Evolutionary conservation across 768 basidiomycete genomes (phyloP), one percentile per base, ranked within the genome.

Genomic region (Mycena sanguinolenta): DNA sequence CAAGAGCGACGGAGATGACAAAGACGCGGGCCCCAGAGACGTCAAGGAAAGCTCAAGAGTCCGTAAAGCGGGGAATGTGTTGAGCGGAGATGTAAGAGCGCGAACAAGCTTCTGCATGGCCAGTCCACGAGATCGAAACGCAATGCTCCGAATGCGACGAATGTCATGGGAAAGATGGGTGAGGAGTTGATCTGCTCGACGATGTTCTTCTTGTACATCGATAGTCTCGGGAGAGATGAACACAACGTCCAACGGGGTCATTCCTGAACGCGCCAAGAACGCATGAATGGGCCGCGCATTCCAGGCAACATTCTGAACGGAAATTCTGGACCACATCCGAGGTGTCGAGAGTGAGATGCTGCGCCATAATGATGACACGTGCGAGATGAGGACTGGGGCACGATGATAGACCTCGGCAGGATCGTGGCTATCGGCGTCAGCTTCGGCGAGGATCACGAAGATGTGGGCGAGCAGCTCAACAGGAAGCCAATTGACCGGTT

Each of bases 291-390:
- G 55, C 21, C 42, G 57, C 25, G 72, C 67, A 36, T 65, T 74
- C 80, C 76, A 81, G 3, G 50, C 59, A 12, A 61, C 50, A 52
- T 75, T 78, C 59, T 76, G 76, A 63, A 77, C 79, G 13, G 75
- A 77, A 30, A 87, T 76, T 38, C 74, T 76, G 9, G 84, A 79
- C 89, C 88, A 90, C 23, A 90, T 80, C 9, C 72, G 63, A 4
- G 87, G 80, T 8, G 84, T 84, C 21, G 76, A 71, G 23, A 89
- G 77, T 6, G 83, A 82, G 32, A 88, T 77, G 32, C 73, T 74
- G 19, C 88, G 85, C 88, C 89, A 90, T 67, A 79, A 80, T 55
- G 77, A 81, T 73, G 84, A 89, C 32, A 88, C 85, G 63, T 88
- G 87, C 0, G 87, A 87, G 63, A 88, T 70, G 53, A 79, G 57